Percentiles rank a stretch among this genome's conserved stretches.
phyloP scores from a whole-genome alignment of 306 rosid genomes.

The Astragalus glycyphyllos region DNA sequence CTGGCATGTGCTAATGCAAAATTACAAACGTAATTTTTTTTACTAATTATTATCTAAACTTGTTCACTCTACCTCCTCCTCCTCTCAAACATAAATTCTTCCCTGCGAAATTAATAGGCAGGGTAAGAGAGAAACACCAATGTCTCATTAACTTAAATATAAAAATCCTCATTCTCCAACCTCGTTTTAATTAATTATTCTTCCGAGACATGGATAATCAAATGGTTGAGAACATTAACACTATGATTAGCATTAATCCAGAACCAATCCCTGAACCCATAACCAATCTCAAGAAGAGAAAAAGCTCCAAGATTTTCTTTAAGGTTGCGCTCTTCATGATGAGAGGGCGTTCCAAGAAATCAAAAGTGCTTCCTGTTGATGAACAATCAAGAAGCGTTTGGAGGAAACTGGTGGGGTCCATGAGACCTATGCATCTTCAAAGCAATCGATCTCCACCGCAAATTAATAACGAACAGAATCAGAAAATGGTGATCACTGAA shows the following conservation, averaged over 20 bases:
- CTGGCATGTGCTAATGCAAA: neutral
- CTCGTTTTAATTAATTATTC: neutral
- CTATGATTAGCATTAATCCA: neutral
- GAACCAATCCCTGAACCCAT: neutral
- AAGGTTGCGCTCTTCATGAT: slow-evolving; percentile 60
- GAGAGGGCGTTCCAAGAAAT: slow-evolving; percentile 53
- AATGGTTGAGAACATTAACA: neutral
- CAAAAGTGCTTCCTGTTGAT: slow-evolving; percentile 26
- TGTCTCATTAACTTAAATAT: neutral
- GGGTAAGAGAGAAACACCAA: neutral
- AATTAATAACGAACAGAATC: neutral
- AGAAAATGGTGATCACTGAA: neutral
- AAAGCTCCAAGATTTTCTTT: slow-evolving; percentile 46
- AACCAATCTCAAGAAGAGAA: slow-evolving; percentile 33
- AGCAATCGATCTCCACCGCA: slow-evolving; percentile 25
- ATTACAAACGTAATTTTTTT: neutral
- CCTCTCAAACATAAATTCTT: neutral
- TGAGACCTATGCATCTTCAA: slow-evolving; percentile 70
- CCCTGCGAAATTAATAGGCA: slow-evolving; percentile 19
- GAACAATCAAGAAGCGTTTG: slow-evolving; percentile 49
- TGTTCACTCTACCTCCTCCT: neutral
- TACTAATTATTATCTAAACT: slow-evolving; percentile 9
- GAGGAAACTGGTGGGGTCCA: slow-evolving; percentile 60
- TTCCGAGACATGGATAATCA: slow-evolving; percentile 3
- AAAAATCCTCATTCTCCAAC: neutral